Conservation (phyloP, 345 rosid genomes). For the Eucalyptus marginata region DNA sequence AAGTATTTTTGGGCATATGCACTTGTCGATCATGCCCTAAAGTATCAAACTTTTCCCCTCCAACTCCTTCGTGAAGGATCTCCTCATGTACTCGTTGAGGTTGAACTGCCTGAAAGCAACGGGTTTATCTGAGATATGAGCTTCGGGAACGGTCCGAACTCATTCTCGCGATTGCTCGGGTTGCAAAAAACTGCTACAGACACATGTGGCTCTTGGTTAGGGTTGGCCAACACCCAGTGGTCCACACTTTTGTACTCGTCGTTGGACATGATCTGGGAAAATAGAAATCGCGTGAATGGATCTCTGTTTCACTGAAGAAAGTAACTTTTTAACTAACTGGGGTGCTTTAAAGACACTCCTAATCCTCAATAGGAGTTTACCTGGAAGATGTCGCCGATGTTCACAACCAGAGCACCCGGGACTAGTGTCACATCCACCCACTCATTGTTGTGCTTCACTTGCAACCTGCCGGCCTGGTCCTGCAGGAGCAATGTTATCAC, state of each 20-base stretch:
- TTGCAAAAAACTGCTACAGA: conserved; percentile 25
- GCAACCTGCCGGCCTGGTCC: conserved; percentile 30
- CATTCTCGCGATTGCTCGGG: conserved; percentile 1
- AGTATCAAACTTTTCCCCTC: conserved; percentile 24
- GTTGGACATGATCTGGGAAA: conserved; percentile 28
- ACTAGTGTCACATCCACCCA: conserved; percentile 39
- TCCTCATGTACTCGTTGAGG: conserved; percentile 4
- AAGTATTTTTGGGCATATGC: not conserved
- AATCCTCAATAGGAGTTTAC: not conserved
- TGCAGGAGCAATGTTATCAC: conserved; percentile 32
- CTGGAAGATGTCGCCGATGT: conserved; percentile 39
- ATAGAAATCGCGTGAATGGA: not conserved
- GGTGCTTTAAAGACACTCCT: not conserved
- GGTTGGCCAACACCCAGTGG: conserved; percentile 36
- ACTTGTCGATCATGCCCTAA: conserved; percentile 1
- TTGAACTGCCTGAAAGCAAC: conserved; percentile 11
- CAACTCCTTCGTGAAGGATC: conserved; percentile 22
- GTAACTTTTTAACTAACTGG: not conserved
- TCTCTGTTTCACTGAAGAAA: accelerated
- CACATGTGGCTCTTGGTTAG: conserved; percentile 5
- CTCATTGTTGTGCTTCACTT: conserved; percentile 22
- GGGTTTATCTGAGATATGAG: conserved; percentile 13
- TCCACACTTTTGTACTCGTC: conserved; percentile 33
- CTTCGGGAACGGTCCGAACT: conserved; percentile 21
- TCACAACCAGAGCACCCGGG: conserved; percentile 33